Evolutionary conservation across 768 basidiomycete species (phyloP), one percentile per base, ranked within the genome.

Genomic region (Suillus paluster): DNA sequence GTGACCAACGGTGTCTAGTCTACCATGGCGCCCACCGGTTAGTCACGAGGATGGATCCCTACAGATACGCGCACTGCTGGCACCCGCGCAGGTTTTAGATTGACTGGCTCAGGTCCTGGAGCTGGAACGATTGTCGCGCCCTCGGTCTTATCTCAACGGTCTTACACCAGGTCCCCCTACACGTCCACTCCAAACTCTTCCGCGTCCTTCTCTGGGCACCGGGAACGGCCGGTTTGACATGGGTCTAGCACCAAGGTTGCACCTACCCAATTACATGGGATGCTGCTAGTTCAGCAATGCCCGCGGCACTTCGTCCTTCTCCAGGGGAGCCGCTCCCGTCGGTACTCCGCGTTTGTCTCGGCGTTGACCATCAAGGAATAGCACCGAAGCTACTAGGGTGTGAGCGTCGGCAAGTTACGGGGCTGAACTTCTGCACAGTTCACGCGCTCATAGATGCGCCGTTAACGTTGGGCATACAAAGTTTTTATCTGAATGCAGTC

Each of bases 1-100:
- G 70, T 10, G 53, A 70, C 80, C 30, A 81, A 81, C 52, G 78
- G 67, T 5, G 80, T 84, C 9, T 73, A 82, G 63, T 69, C 81
- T 7, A 86, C 87, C 1, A 77, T 86, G 63, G 91, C 90, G 89
- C 86, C 86, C 91, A 91, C 76, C 75, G 84, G 68, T 85, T 88
- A 70, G 85, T 8, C 84, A 62, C 80, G 90, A 60, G 92, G 91
- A 38, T 93, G 89, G 87, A 85, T 93, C 42, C 91, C 93, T 8
- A 70, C 72, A 2, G 89, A 95, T 79, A 91, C 92, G 19, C 80
- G 91, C 53, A 73, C 66, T 5, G 83, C 86, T 36, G 65, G 94
- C 68, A 72, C 81, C 48, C 97, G 94, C 73, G 77, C 67, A 23
- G 75, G 81, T 4, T 73, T 89, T 15, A 87, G 85, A 30, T 76